Base-by-base conservation (phyloP, 1,139 yeast genomes). In the Diutina pseudorugosa region DNA sequence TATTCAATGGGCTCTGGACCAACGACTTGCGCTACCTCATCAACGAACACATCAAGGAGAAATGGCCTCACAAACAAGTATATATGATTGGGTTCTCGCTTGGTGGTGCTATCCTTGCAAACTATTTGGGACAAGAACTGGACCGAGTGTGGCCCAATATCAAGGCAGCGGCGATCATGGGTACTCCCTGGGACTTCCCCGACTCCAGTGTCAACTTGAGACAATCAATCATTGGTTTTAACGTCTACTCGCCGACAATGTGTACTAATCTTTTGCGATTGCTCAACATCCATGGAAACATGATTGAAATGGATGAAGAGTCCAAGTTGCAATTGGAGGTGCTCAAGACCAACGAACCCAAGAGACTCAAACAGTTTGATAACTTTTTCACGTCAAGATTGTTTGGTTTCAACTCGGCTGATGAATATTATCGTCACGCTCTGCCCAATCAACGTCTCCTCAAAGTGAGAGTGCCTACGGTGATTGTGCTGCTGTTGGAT, bases 1-100 rank as follows among this genome's bases (percentile, higher is more conserved):
- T 80, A 48, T 80, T 78, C 64, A 76, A 78, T 59, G 85, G 82
- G 1, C 66, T 79, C 41, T 78, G 84, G 82, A 80, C 85, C 20
- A 80, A 80, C 59, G 86, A 80, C 61, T 65, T 80, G 52, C 66
- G 85, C 51, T 74, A 74, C 61, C 69, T 79, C 52, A 69, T 80
- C 53, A 73, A 73, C 55, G 80, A 76, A 56, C 68, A 74, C 52
- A 65, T 80, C 42, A 63, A 69, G 40, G 58, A 60, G 27, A 67
- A 66, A 53, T 79, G 77, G 72, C 83, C 84, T 4, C 65, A 75
- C 52, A 76, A 79, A 57, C 65, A 72, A 52, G 67, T 80, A 12
- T 80, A 71, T 59, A 62, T 78, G 56, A 67, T 77, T 52, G 85
- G 85, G 2, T 78, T 78, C 56, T 77, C 83, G 2, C 66, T 80